Conservation (phyloP, 352 stramenopile species). For the Phytophthora podocarpi region DNA sequence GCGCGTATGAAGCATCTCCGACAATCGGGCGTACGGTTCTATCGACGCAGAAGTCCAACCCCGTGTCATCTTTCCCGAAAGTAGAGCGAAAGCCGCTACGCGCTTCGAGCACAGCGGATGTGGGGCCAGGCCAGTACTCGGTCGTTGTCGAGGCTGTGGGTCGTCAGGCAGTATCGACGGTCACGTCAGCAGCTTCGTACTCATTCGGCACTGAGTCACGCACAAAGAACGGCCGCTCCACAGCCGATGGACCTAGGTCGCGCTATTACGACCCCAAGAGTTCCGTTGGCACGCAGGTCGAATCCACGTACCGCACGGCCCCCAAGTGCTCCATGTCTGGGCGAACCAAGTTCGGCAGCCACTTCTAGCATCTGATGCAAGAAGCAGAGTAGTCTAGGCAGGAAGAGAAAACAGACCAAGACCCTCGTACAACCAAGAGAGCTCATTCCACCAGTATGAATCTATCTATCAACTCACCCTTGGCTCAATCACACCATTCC, state of each 20-base stretch:
- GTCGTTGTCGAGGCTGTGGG: conserved; percentile 68
- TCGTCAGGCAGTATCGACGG: conserved; percentile 69
- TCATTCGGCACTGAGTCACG: conserved; percentile 73
- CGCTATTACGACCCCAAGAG: conserved; percentile 64
- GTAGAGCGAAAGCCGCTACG: conserved; percentile 72
- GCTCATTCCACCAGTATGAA: conserved; percentile 21
- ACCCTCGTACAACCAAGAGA: background rate
- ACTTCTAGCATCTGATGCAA: conserved; percentile 44
- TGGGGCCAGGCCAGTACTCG: conserved; percentile 77
- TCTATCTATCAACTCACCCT: conserved; percentile 26
- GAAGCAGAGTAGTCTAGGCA: conserved; percentile 17
- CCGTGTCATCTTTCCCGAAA: conserved; percentile 64
- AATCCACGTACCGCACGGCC: conserved; percentile 68
- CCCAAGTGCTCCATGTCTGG: conserved; percentile 80
- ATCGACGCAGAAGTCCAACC: conserved; percentile 73
- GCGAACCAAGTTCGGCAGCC: conserved; percentile 78
- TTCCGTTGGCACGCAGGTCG: conserved; percentile 67
- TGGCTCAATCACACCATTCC: too few species aligned
- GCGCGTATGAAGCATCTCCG: conserved; percentile 59
- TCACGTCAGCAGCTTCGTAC: conserved; percentile 58
- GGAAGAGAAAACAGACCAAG: background rate
- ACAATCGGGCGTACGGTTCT: conserved; percentile 71
- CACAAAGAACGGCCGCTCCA: conserved; percentile 38
- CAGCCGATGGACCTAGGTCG: conserved; percentile 45
- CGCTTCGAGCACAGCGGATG: conserved; percentile 49